Conservation (phyloP, 176 grass and related monocot species). For the Dendrocalamus sinicus region DNA sequence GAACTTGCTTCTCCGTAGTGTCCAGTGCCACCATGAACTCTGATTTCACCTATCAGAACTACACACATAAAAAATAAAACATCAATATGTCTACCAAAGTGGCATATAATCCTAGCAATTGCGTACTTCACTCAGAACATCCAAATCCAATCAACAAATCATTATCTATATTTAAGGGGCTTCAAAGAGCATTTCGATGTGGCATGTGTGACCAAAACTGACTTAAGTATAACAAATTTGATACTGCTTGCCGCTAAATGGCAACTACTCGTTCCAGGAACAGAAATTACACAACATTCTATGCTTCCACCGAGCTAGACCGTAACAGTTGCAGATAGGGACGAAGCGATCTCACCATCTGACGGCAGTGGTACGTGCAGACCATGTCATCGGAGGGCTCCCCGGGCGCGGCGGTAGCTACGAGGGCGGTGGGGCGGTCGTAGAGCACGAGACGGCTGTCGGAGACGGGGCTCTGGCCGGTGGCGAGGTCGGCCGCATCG, state of each 20-base stretch:
- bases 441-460: conserved; percentile 84
- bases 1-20: conserved; percentile 75
- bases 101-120: background rate
- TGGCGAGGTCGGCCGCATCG: conserved; percentile 3
- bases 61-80: conserved; percentile 18
- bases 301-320: background rate
- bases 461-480: conserved; percentile 63
- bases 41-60: conserved; percentile 76
- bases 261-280: background rate
- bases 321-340: background rate
- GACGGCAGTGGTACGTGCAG: conserved; percentile 96
- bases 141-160: conserved; percentile 15
- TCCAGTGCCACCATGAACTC: conserved; percentile 77
- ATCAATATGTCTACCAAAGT: conserved; percentile 4
- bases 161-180: background rate
- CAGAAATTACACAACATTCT: background rate
- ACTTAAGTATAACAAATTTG: background rate
- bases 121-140: background rate
- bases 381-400: conserved; percentile 68
- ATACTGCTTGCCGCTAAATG: background rate
- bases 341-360: conserved; percentile 78
- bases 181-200: background rate
- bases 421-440: conserved; percentile 52
- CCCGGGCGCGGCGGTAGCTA: conserved; percentile 30
- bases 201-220: background rate